Evolutionary conservation across 2,329 filamentous ascomycete genomes (phyloP).

Genomic region (Aspergillus fijiensis): DNA sequence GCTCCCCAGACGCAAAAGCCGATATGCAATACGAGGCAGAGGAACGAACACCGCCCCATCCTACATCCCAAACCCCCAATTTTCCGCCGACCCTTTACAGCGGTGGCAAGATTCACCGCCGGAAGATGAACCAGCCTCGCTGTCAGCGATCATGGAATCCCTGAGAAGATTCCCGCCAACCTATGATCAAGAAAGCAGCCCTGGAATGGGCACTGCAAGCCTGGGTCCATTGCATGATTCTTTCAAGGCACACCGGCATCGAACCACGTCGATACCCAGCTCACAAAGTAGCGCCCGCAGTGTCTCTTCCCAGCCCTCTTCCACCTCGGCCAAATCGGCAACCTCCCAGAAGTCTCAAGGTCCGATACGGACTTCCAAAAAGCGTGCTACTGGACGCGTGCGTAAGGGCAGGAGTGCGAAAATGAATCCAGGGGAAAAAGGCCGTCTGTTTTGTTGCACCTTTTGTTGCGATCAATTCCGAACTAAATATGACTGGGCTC

Average conservation of each 20-base stretch:
- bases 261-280: not conserved
- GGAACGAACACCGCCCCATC: not conserved
- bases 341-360: not conserved
- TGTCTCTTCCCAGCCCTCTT: not conserved
- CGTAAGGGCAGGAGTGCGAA: not conserved
- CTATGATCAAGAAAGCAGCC: not conserved
- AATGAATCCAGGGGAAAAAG: not conserved
- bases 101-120: constrained; percentile 8
- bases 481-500: constrained; percentile 13
- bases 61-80: not conserved
- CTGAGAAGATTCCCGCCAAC: not conserved
- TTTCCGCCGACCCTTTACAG: constrained; percentile 13
- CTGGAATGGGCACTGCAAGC: not conserved
- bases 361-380: not conserved
- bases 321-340: not conserved
- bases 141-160: not conserved
- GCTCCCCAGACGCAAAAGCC: constrained; percentile 19
- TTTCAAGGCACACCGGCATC: not conserved
- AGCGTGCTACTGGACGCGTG: not conserved
- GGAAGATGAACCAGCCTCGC: not conserved
- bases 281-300: not conserved
- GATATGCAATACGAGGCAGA: constrained; percentile 9
- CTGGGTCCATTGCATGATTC: not conserved
- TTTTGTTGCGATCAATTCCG: constrained; percentile 16
- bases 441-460: constrained; percentile 6